Evolutionary conservation across 202 grass and related monocot genomes (phyloP), one percentile per base, ranked within the genome.

Genomic region (Miscanthus sacchariflorus): DNA sequence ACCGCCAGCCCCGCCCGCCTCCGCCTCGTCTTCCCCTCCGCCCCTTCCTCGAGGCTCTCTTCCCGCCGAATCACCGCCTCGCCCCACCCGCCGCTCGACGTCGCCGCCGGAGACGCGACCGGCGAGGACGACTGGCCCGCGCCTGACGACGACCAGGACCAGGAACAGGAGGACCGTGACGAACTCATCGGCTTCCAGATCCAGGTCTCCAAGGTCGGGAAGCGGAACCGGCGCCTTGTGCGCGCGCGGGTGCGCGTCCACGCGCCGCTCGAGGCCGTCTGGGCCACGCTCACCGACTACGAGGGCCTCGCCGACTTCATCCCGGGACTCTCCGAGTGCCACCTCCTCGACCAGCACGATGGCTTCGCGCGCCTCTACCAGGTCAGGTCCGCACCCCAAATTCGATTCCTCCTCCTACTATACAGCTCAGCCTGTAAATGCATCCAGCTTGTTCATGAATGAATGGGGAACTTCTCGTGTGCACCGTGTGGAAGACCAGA

Each of bases 231-330:
- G 14, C 85, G 93, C 4, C 14, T 77, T 12, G 93, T 95, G 64
- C 87, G 72, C 7, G 90, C 93, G 33, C 64, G 73, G 71, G 88
- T 98, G 21, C 40, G 54, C 5, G 83, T 98, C 4, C 67, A 92
- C 38, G 91, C 93, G 21, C 89, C 87, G 56, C 85, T 98, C 19
- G 91, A 92, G 67, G 93, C 90, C 5, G 88, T 98, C 4, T 98
- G 91, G 95, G 90, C 68, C 28, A 91, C 91, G 82, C 84, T 98
- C 24, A 98, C 95, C 11, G 85, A 95, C 87, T 98, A 98, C 54
- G 90, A 96, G 85, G 94, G 91, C 63, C 91, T 96, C 40, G 91
- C 91, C 45, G 94, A 81, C 24, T 96, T 96, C 87, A 87, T 96
- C 58, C 90, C 94, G 3, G 85, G 94, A 0, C 90, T 96, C 83